Evolutionary conservation across 345 rosid genomes (phyloP).

Genomic region (Syzygium jambos): DNA sequence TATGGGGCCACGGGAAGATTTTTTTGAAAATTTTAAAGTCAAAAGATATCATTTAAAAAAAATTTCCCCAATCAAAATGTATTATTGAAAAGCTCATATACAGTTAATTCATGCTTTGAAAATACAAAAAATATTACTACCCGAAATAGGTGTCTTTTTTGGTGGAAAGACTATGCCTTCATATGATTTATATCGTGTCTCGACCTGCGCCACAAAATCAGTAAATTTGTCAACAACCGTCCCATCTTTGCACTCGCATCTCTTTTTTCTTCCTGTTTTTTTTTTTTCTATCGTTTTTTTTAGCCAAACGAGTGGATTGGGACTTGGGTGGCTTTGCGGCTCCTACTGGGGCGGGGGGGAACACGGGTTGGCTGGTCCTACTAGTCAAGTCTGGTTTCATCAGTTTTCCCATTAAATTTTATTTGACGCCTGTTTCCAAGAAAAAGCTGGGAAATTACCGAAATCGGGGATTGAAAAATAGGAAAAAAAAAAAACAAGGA

Average conservation of each 20-base stretch:
- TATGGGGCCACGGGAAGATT: not conserved
- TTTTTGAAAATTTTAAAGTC: not conserved
- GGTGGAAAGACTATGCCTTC: not conserved
- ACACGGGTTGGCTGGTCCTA: not conserved
- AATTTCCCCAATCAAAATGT: not conserved
- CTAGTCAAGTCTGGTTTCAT: not conserved
- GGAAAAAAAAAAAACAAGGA: not conserved
- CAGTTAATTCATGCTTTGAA: not conserved
- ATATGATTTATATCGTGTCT: not conserved
- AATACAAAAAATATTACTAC: not conserved
- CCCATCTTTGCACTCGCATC: not conserved
- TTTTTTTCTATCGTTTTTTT: too few species aligned
- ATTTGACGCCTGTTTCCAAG: not conserved
- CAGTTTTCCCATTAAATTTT: not conserved
- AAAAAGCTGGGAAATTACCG: not conserved
- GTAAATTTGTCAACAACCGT: not conserved
- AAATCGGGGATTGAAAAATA: not conserved
- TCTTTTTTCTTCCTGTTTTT: not conserved
- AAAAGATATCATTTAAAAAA: not conserved
- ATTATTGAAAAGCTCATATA: not conserved
- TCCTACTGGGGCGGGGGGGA: not conserved
- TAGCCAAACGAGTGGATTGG: not conserved
- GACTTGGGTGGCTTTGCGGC: not conserved
- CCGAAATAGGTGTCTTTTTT: rapidly evolving
- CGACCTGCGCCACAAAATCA: not conserved